A percentile compares a stretch with the other conserved stretches of the same genome.
These are phyloP conservation scores for Persicaria tinctoria DNA, from an alignment of 148 eudicot genomes.

Conservation along the genomic window DNA sequence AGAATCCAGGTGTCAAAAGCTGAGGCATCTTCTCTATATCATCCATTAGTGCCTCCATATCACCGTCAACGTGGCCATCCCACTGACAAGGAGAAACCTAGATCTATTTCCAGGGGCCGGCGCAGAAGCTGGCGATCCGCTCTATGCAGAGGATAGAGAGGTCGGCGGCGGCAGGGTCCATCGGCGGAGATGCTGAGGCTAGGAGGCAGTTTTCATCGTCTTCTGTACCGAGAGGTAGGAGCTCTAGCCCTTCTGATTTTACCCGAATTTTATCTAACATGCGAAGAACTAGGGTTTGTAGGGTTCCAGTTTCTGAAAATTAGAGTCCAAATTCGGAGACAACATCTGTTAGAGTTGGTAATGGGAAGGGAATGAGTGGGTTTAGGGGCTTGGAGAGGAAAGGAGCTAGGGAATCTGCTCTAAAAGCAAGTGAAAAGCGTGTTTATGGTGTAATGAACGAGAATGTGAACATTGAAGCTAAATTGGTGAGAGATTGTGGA, in stretches of 20 bases:
- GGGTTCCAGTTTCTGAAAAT: conserved; percentile 13
- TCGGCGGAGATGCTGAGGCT: conserved; percentile 20
- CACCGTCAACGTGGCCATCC: too few relatives aligned
- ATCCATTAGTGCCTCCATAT: too few relatives aligned
- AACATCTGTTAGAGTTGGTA: background rate
- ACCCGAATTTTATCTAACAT: conserved; percentile 41
- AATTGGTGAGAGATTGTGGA: conserved; percentile 7
- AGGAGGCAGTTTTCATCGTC: conserved; percentile 30
- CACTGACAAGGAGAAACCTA: conserved; percentile 56
- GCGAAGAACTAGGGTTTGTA: conserved; percentile 37
- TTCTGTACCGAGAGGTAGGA: conserved; percentile 75
- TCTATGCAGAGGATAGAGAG: conserved; percentile 46
- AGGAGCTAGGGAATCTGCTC: conserved; percentile 18
- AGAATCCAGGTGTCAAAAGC: too few relatives aligned
- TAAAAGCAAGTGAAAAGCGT: conserved; percentile 14
- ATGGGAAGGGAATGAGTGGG: conserved; percentile 20
- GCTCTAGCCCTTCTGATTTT: conserved; percentile 73
- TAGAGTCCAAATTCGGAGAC: background rate
- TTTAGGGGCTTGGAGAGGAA: conserved; percentile 29
- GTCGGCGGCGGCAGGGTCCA: conserved; percentile 15
- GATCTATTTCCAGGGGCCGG: conserved; percentile 43
- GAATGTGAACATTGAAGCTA: conserved; percentile 9
- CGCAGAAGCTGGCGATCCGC: conserved; percentile 35
- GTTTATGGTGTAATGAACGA: conserved; percentile 19
- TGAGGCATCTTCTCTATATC: too few relatives aligned